Base-by-base conservation (phyloP, 2,329 filamentous ascomycete species). In the Exophiala aquamarina region DNA sequence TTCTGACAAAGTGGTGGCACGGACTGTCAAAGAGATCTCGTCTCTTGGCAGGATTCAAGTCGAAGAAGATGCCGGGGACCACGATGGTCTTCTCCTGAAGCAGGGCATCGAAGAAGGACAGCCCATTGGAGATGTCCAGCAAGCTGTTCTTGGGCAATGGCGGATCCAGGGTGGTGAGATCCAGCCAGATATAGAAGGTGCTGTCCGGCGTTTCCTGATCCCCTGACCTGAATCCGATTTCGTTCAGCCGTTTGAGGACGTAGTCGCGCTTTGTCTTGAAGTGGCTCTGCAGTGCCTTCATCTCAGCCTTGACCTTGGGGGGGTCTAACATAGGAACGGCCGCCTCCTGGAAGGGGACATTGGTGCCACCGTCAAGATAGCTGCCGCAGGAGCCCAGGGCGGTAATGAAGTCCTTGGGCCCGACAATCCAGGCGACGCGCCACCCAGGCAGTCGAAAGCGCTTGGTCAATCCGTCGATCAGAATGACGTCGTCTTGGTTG, bases 41-140 rank as follows among this genome's bases (percentile, higher is more conserved):
- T 56, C 92, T 80, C 67, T 89, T 86, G 28, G 87, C 86, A 3
- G 92, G 92, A 73, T 97, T 97, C 56, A 97, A 71, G 63, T 97
- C 92, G 67, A 97, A 97, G 79, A 97, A 97, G 68, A 97, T 97
- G 50, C 92, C 92, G 0, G 92, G 92, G 3, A 97, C 92, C 14
- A 96, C 90, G 63, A 96, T 96, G 58, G 94, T 89, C 77, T 94
- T 94, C 75, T 96, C 90, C 63, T 87, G 83, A 35, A 97, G 74
- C 64, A 93, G 93, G 21, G 90, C 90, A 66, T 93, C 83, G 82
- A 97, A 96, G 79, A 97, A 97, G 74, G 95, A 95, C 62, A 97
- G 75, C 7, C 92, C 92, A 66, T 97, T 92, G 50, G 87, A 85
- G 66, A 97, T 95, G 52, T 83, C 80, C 20, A 57, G 17, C n/a